phyloP scores from a whole-genome alignment of 1,284 basidiomycete genomes.

The Marasmius tenuissimus region DNA sequence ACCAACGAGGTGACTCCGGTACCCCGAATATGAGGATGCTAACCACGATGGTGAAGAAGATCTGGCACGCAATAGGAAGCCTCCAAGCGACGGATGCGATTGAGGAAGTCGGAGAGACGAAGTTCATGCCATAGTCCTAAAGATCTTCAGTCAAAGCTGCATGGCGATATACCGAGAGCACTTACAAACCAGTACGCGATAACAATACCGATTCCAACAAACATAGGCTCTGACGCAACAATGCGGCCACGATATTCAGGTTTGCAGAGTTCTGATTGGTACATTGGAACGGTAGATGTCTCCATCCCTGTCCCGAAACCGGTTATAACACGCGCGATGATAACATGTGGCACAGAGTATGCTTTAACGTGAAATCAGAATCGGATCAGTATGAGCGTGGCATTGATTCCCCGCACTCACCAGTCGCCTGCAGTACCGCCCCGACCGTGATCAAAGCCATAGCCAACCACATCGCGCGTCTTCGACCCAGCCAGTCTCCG shows the following conservation, averaged over 20 bases:
- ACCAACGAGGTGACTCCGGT: constrained; percentile 8
- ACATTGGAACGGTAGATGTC: constrained; percentile 8
- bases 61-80: constrained; percentile 7
- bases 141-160: neutral
- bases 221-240: constrained; percentile 6
- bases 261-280: constrained; percentile 7
- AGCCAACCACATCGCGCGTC: constrained; percentile 3
- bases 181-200: constrained; percentile 7
- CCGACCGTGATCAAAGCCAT: constrained; percentile 7
- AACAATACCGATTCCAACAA: constrained; percentile 6
- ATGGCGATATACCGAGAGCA: neutral
- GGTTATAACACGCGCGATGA: constrained; percentile 8
- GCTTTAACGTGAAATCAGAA: neutral
- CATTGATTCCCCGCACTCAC: neutral
- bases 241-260: constrained; percentile 2
- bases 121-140: constrained; percentile 10
- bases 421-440: constrained; percentile 4
- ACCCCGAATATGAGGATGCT: constrained; percentile 2
- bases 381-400: neutral
- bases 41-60: constrained; percentile 5
- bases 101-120: constrained; percentile 3
- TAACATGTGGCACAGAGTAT: constrained; percentile 3
- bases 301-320: constrained; percentile 9
- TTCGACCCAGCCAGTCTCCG: constrained; percentile 6
- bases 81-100: constrained; percentile 6